Base-by-base conservation (phyloP, 495 filamentous ascomycete genomes). In the Penicillium arizonense region DNA sequence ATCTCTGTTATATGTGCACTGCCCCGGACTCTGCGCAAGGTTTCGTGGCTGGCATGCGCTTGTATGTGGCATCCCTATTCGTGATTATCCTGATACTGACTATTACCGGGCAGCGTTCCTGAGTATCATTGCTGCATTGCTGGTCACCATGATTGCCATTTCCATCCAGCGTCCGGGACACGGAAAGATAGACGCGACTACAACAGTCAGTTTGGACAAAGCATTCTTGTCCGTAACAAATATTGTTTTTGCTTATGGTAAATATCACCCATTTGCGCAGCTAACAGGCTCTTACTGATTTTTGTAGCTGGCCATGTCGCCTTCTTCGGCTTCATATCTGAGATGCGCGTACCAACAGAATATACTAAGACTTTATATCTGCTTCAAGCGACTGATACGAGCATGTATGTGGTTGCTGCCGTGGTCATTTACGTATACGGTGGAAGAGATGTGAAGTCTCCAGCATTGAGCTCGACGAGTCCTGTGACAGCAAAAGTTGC, bases 311-410 rank as follows among this genome's bases (percentile, higher is more conserved):
- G 87, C 56, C 80, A 89, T 73, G 75, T 85, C 60, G 81, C 87
- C 57, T 86, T 89, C 66, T 88, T 92, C 70, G 81, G 77, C 34
- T 84, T 93, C 58, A 87, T 88, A 61, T 82, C 85, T 39, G 89
- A 93, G 67, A 80, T 93, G 72, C 81, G 85, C 59, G 79, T 82
- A 0, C 87, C 87, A 0, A 64, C 67, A 43, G 82, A 89, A 61
- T 90, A 81, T 60, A 72, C 77, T 43, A 88, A 88, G 65, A 80
- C 87, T 4, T 78, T 91, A 35, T 77, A 76, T 44, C 59, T 83
- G 13, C 82, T 89, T 0, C 86, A 88, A 53, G 58, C 77, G 35
- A 75, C 81, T 24, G 86, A 89, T 56, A 85, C 84, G 18, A 62
- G 77, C 44, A 80, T 91, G 43, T 92, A 94, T 70, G 24, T 76